Percentiles rank a stretch among this genome's conserved stretches.
These are phyloP conservation scores for Castanopsis chinensis DNA, from an alignment of 306 rosid genomes.

Conservation along the genomic window DNA sequence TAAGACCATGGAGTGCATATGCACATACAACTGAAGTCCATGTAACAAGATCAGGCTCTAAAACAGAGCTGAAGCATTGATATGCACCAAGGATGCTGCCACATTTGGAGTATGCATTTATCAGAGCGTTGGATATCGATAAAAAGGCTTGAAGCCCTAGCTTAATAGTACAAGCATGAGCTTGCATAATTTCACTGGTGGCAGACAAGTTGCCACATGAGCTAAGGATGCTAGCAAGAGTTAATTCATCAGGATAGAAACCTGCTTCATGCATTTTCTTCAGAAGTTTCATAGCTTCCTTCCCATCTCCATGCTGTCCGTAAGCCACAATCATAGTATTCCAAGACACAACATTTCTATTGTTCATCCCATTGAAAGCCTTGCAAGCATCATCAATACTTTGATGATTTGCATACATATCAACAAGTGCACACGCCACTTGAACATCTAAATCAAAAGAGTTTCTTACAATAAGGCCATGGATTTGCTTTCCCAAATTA, in stretches of 20 bases:
- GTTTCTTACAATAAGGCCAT: constrained; percentile 39
- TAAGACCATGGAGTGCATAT: constrained; percentile 72
- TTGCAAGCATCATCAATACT: constrained; percentile 39
- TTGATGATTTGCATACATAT: constrained; percentile 56
- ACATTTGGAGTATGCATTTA: constrained; percentile 74
- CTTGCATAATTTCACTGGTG: constrained; percentile 46
- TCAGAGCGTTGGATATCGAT: constrained; percentile 55
- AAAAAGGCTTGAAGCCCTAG: constrained; percentile 48
- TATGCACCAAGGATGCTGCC: constrained; percentile 48
- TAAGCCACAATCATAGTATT: constrained; percentile 63
- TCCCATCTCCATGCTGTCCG: constrained; percentile 50
- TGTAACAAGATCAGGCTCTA: constrained; percentile 56
- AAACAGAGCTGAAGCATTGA: constrained; percentile 49
- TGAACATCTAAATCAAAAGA: constrained; percentile 62
- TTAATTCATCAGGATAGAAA: constrained; percentile 50
- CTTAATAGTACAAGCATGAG: constrained; percentile 51
- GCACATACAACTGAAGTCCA: constrained; percentile 75
- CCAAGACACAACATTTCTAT: constrained; percentile 67
- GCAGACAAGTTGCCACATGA: constrained; percentile 59
- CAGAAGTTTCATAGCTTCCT: constrained; percentile 56
- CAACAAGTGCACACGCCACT: constrained; percentile 61
- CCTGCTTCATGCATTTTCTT: constrained; percentile 50
- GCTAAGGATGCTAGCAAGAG: constrained; percentile 62
- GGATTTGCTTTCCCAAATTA: constrained; percentile 52
- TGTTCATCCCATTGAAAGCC: constrained; percentile 40